These are phyloP conservation scores for Alternaria metachromatica DNA, from an alignment of 2,329 filamentous ascomycete genomes.

Conservation along the genomic window DNA sequence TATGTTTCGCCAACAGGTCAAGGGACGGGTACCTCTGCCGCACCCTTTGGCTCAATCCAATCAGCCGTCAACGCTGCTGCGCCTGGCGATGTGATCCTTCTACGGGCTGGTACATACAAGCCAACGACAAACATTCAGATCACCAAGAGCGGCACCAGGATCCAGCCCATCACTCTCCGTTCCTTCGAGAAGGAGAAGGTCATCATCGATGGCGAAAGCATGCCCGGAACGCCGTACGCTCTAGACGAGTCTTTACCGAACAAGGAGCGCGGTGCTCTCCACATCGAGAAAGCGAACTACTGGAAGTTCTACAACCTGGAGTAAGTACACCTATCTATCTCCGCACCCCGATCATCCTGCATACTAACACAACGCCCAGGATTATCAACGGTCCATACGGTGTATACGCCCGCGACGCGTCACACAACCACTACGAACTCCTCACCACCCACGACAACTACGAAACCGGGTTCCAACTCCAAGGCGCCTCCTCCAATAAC, in stretches of 20 bases:
- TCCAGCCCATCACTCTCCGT: constrained; percentile 27
- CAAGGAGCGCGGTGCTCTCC: constrained; percentile 56
- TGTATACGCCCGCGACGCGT: constrained; percentile 45
- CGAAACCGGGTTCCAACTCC: constrained; percentile 49
- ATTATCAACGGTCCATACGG: constrained; percentile 49
- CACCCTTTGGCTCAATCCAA: constrained; percentile 57
- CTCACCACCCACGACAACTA: constrained; percentile 50
- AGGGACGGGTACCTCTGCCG: constrained; percentile 47
- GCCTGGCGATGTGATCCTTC: constrained; percentile 56
- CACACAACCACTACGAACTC: constrained; percentile 48
- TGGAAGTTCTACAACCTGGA: constrained; percentile 56
- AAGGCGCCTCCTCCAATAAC: constrained; percentile 39
- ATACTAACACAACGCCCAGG: not conserved
- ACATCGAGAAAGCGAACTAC: constrained; percentile 55
- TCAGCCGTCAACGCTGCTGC: constrained; percentile 55
- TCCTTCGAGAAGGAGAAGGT: constrained; percentile 20
- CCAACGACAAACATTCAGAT: constrained; percentile 58
- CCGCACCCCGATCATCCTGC: not conserved
- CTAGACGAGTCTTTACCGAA: constrained; percentile 33
- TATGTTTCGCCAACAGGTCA: constrained; percentile 56
- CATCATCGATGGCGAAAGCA: constrained; percentile 16
- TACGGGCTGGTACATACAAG: constrained; percentile 55
- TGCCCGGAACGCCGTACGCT: constrained; percentile 16
- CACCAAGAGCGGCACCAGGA: constrained; percentile 39
- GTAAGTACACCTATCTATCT: not conserved